Conservation (phyloP, 495 filamentous ascomycete species). For the Aspergillus homomorphus region DNA sequence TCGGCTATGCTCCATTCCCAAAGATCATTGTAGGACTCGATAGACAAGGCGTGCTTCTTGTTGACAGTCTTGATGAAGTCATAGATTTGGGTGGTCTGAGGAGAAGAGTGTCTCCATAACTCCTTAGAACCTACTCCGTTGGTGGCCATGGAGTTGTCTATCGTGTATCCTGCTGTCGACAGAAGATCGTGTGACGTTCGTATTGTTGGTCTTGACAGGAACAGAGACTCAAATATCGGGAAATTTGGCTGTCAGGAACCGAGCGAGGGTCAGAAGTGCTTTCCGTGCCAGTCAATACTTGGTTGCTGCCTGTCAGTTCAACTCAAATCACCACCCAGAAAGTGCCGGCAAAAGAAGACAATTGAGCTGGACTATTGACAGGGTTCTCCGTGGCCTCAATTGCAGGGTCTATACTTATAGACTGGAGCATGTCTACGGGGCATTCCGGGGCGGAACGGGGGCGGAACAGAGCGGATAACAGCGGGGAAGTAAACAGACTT, state of each 20-base stretch:
- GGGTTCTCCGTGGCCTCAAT: too few species aligned
- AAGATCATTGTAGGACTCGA: constrained; percentile 65
- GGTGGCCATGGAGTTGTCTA: constrained; percentile 20
- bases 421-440: not conserved
- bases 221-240: not conserved
- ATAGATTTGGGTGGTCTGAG: constrained; percentile 64
- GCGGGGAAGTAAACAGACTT: not conserved
- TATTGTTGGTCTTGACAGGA: too few species aligned
- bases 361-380: too few species aligned
- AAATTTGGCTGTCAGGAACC: not conserved
- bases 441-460: not conserved
- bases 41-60: constrained; percentile 57
- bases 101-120: constrained; percentile 72
- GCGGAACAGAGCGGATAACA: not conserved
- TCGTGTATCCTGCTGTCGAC: not conserved
- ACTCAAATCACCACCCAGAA: not conserved
- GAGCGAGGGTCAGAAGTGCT: not conserved
- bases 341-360: too few species aligned
- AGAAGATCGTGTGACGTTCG: too few species aligned
- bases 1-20: constrained; percentile 83
- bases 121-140: constrained; percentile 37
- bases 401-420: not conserved
- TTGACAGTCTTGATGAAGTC: constrained; percentile 67
- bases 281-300: not conserved
- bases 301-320: not conserved